Evolutionary conservation across 208 protist genomes (phyloP).

Genomic region (Herpetomonas tarakana): DNA sequence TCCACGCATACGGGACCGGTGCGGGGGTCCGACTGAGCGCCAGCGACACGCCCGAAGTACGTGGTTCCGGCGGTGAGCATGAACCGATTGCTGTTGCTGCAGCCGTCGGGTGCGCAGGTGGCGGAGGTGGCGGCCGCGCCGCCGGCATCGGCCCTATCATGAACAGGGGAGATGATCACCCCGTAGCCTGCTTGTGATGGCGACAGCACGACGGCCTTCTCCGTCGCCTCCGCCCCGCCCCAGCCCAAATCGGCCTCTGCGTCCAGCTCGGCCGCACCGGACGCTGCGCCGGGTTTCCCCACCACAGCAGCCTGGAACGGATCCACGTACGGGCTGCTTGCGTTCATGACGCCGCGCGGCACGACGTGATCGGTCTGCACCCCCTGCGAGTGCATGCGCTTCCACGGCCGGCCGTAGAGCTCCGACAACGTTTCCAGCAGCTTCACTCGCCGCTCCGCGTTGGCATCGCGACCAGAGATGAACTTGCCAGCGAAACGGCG

Average conservation of each 20-base stretch:
- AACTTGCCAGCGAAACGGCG: constrained; percentile 25
- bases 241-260: constrained; percentile 44
- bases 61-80: no score
- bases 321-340: constrained; percentile 63
- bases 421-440: constrained; percentile 47
- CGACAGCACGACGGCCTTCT: not conserved
- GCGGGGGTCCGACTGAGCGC: constrained; percentile 21
- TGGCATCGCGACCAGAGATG: constrained; percentile 45
- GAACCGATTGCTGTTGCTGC: no score
- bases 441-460: constrained; percentile 66
- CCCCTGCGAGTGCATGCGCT: constrained; percentile 45
- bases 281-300: not conserved
- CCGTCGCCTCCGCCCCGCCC: constrained; percentile 1
- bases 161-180: constrained; percentile 1
- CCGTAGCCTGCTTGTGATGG: not conserved
- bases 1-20: constrained; percentile 30
- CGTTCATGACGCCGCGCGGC: constrained; percentile 67
- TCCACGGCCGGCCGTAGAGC: constrained; percentile 68
- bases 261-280: constrained; percentile 26
- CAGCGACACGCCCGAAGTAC: constrained; percentile 30
- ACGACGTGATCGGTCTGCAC: constrained; percentile 71
- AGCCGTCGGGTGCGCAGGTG: not conserved
- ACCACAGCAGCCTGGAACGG: constrained; percentile 19
- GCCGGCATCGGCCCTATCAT: not conserved
- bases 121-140: not conserved